These are phyloP conservation scores for Secale cereale DNA, from an alignment of 176 grass and related monocot genomes.

Conservation along the genomic window DNA sequence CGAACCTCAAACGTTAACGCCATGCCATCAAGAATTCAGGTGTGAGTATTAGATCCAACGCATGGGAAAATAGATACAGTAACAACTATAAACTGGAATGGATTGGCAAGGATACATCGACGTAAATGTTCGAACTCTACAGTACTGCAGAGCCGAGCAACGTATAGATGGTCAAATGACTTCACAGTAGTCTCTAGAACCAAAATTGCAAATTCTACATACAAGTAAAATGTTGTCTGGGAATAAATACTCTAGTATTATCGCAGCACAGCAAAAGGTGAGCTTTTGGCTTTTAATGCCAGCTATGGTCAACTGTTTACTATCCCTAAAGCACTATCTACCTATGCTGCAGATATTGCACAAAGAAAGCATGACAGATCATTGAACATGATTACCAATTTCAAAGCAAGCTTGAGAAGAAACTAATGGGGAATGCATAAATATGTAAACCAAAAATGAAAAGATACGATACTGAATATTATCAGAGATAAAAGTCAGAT, in stretches of 20 bases:
- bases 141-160: not conserved
- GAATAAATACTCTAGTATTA: not conserved
- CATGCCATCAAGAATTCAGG: slow-evolving; percentile 24
- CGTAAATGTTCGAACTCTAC: not conserved
- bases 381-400: not conserved
- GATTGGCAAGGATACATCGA: not conserved
- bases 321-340: not conserved
- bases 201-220: not conserved
- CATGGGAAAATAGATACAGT: not conserved
- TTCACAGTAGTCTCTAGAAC: not conserved
- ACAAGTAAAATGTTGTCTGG: not conserved
- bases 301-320: not conserved
- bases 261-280: not conserved
- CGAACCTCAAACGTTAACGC: slow-evolving; percentile 22
- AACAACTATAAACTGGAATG: not conserved
- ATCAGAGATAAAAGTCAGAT: not conserved
- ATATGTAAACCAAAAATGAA: not conserved
- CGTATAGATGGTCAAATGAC: not conserved
- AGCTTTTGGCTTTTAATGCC: not conserved
- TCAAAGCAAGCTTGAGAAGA: not conserved
- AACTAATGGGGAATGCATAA: slow-evolving; percentile 6
- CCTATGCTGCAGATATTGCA: not conserved
- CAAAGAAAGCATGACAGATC: not conserved
- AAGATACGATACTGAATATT: not conserved
- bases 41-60: slow-evolving; percentile 16